phyloP scores from a whole-genome alignment of 1,284 basidiomycete genomes.

The Pseudozyma hubeiensis region DNA sequence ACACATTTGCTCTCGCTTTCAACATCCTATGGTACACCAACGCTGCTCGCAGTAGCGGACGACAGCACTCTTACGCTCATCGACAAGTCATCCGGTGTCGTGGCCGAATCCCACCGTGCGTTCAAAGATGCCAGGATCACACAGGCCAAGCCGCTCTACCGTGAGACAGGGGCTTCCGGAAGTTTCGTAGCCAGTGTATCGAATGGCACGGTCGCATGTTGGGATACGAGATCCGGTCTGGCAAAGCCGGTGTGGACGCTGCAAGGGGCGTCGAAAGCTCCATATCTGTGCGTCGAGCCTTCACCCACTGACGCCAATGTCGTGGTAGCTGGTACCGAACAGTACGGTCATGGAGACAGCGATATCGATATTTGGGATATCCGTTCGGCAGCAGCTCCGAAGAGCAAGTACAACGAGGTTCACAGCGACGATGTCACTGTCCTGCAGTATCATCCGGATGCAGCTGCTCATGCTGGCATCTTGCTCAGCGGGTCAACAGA shows the following conservation, averaged over 20 bases:
- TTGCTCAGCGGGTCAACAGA: conserved; percentile 65
- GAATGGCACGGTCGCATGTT: conserved; percentile 43
- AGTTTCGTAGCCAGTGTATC: conserved; percentile 32
- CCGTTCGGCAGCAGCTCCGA: conserved; percentile 34
- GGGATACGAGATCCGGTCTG: conserved; percentile 42
- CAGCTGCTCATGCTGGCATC: conserved; percentile 25
- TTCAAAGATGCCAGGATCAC: conserved; percentile 45
- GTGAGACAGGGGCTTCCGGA: conserved; percentile 9
- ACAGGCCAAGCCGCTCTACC: conserved; percentile 23
- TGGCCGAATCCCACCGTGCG: conserved; percentile 33
- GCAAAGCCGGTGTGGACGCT: conserved; percentile 32
- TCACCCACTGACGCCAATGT: conserved; percentile 33
- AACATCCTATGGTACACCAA: conserved; percentile 34
- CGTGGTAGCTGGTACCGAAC: conserved; percentile 62
- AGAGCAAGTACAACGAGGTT: conserved; percentile 62
- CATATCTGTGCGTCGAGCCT: conserved; percentile 55
- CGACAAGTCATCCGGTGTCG: conserved; percentile 45
- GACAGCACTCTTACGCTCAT: conserved; percentile 48
- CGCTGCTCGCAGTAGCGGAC: conserved; percentile 48
- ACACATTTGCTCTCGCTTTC: conserved; percentile 52
- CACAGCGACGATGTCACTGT: conserved; percentile 66
- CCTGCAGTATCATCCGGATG: conserved; percentile 56
- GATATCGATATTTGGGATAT: conserved; percentile 64
- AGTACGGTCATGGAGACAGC: conserved; percentile 57
- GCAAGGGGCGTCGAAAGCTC: conserved; percentile 36